Evolutionary conservation across 2,329 filamentous ascomycete species (phyloP).

Genomic region (Fusarium brachygibbosum): DNA sequence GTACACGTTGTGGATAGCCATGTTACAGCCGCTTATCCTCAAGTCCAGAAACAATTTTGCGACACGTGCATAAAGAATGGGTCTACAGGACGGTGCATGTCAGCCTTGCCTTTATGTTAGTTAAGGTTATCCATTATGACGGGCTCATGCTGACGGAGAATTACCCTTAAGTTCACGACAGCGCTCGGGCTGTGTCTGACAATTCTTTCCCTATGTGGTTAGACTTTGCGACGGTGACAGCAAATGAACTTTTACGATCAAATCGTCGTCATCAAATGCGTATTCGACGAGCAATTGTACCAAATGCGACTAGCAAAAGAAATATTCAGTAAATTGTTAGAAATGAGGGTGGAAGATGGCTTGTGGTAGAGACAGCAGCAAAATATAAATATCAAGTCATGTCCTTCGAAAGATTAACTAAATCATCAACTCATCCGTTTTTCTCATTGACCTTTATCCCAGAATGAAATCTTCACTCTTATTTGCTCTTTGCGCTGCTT

Average conservation of each 20-base stretch:
- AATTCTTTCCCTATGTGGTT: background rate
- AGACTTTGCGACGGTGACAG: constrained; percentile 29
- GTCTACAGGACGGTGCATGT: fast-evolving
- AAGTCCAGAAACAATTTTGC: background rate
- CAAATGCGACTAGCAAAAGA: background rate
- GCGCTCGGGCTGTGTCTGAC: constrained; percentile 17
- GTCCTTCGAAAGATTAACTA: fast-evolving
- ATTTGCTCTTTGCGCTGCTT: fast-evolving
- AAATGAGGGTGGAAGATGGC: background rate
- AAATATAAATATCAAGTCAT: background rate
- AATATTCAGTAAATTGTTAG: background rate
- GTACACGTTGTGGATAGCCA: too few relatives aligned
- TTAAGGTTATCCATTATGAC: background rate
- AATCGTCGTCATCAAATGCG: background rate
- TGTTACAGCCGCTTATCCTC: too few relatives aligned
- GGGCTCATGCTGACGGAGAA: background rate
- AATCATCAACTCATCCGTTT: background rate
- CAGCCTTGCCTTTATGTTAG: background rate
- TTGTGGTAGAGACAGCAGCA: fast-evolving
- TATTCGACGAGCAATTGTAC: background rate
- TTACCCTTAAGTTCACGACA: background rate
- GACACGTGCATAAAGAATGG: background rate
- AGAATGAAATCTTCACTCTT: constrained; percentile 8
- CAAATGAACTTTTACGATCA: background rate
- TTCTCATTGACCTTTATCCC: too few relatives aligned